phyloP scores from a whole-genome alignment of 2,329 filamentous ascomycete species.

The Trichoderma atroviride region DNA sequence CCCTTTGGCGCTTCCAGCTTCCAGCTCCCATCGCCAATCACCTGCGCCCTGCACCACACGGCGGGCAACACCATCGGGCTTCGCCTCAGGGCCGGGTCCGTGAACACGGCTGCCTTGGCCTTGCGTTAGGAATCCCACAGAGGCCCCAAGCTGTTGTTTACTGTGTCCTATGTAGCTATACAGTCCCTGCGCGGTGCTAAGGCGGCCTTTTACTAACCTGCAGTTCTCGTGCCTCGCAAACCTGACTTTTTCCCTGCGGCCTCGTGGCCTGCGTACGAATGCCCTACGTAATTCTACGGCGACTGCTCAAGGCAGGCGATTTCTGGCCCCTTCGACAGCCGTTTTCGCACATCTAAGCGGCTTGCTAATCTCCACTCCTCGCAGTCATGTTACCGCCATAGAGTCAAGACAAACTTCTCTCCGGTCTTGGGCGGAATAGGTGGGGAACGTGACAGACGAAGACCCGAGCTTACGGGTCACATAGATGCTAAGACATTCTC shows the following conservation, averaged over 20 bases:
- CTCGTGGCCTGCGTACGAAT: constrained; percentile 24
- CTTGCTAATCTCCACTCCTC: constrained; percentile 2
- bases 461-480: not conserved
- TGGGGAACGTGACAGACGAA: not conserved
- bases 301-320: constrained; percentile 18
- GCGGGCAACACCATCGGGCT: not conserved
- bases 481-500: not conserved
- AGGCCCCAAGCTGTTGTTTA: not conserved
- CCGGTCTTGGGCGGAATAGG: not conserved
- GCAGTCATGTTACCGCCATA: constrained; percentile 21
- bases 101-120: constrained; percentile 13
- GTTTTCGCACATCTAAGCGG: not conserved
- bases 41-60: constrained; percentile 9
- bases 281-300: constrained; percentile 20
- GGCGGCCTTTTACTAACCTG: not conserved
- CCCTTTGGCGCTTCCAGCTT: not conserved
- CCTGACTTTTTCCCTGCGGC: constrained; percentile 5
- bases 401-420: not conserved
- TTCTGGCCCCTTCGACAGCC: not conserved
- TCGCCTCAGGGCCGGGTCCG: constrained; percentile 8
- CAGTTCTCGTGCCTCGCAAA: constrained; percentile 20
- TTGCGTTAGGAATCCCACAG: not conserved
- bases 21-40: constrained; percentile 8
- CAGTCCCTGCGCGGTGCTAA: not conserved
- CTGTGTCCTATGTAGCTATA: not conserved